Evolutionary conservation across 129 eudicot genomes (phyloP), one percentile per base, ranked within the genome.

Genomic region (Saussurea involucrata): DNA sequence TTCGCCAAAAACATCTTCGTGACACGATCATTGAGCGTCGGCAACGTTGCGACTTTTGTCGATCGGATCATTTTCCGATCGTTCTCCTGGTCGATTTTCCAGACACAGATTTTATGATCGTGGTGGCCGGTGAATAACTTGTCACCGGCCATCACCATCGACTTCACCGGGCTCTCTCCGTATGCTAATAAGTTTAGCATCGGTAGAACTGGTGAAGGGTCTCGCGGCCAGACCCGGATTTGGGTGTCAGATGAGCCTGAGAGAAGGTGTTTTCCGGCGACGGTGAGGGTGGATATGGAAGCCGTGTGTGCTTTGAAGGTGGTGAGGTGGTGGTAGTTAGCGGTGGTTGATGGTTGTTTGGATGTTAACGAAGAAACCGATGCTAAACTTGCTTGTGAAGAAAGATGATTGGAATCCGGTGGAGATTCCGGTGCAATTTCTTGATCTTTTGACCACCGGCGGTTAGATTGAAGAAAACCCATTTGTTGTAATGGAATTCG

Each of bases 81-180:
- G 32, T 37, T 11, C 25, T 40, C 69, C 25, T 58, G 10, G 2
- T 91, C 87, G 69, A 91, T 81, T 57, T 81, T 91, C 97, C 97
- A 94, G 0, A 94, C 98, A 12, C 92, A 87, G 13, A 94, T 90
- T 77, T 85, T 91, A 66, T 87, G 87, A 69, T 94, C 98, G 27
- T 87, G 96, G 81, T 94, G 96, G 5, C 97, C 97, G 60, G 90
- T 91, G 72, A 87, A 78, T 66, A 94, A n/a, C 60, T 81, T 86
- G 46, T 87, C 88, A 5, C 85, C 89, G 20, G 73, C 58, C 2
- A 87, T 85, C n/a, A 85, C 76, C 37, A 90, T 70, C 42, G 91
- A 76, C 33, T 93, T 93, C 46, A 88, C 90, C 1, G 93, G 78
- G 25, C 90, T 82, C 55, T 68, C 73, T 34, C 81, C 82, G 18